Evolutionary conservation across 805 yeast genomes (phyloP).

Genomic region (Torulaspora franciscae): DNA sequence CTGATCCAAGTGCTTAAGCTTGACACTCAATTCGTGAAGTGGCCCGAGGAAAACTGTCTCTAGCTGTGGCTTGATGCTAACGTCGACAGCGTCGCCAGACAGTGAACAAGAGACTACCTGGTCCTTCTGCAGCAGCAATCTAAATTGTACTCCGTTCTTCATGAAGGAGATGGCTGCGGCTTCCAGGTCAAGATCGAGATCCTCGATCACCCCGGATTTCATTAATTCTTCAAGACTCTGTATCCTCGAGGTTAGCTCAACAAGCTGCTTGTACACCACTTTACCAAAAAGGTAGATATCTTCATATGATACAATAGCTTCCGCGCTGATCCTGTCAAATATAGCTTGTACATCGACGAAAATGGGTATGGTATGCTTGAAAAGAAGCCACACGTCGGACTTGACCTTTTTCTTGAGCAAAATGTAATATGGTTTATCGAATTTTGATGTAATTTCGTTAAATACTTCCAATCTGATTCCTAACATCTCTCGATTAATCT

Average conservation of each 20-base stretch:
- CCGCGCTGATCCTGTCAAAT: conserved; percentile 19
- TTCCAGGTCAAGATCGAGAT: conserved; percentile 23
- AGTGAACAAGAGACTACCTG: conserved; percentile 20
- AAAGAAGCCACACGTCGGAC: conserved; percentile 31
- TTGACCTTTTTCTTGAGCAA: conserved; percentile 32
- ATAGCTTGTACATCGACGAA: conserved; percentile 21
- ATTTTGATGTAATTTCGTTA: conserved; percentile 25
- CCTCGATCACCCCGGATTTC: conserved; percentile 11
- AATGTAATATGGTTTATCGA: conserved; percentile 38
- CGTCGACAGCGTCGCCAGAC: conserved; percentile 11
- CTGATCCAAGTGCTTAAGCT: conserved; percentile 15
- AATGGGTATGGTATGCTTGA: conserved; percentile 38
- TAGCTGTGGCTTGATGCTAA: conserved; percentile 9
- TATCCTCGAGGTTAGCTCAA: conserved; percentile 12
- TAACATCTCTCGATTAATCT: conserved; percentile 24
- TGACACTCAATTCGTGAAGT: conserved; percentile 17
- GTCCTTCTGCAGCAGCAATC: conserved; percentile 18
- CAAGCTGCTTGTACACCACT: conserved; percentile 22
- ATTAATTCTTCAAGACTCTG: conserved; percentile 18
- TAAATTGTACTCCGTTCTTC: conserved; percentile 9
- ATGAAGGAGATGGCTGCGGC: conserved; percentile 17
- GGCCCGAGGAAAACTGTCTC: conserved; percentile 24
- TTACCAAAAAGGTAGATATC: conserved; percentile 30
- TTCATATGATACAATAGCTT: conserved; percentile 11
- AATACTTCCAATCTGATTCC: conserved; percentile 41